Percentiles rank a stretch among this genome's conserved stretches.
These are phyloP conservation scores for Hyaloperonospora arabidopsidis DNA, from an alignment of 352 stramenopile genomes.

Conservation along the genomic window DNA sequence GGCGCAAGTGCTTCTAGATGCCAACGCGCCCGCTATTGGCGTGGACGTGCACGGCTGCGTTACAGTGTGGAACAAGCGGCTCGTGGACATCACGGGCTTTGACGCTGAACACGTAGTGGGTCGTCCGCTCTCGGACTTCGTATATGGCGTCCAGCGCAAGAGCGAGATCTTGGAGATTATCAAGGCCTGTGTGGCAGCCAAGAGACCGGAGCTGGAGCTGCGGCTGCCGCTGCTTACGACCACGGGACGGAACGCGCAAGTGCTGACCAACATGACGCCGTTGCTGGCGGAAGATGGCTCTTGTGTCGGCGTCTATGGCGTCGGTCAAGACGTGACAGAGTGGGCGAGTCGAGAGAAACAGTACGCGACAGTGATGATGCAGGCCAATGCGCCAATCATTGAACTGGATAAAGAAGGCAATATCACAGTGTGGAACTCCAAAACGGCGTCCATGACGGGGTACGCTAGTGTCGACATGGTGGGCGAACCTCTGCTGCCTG, in stretches of 20 bases:
- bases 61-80: conserved; percentile 62
- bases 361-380: conserved; percentile 57
- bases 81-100: conserved; percentile 38
- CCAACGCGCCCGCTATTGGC: conserved; percentile 43
- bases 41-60: conserved; percentile 36
- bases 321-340: conserved; percentile 51
- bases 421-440: conserved; percentile 65
- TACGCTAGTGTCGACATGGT: conserved; percentile 44
- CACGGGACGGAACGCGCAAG: conserved; percentile 19
- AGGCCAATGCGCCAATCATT: conserved; percentile 70
- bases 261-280: conserved; percentile 28
- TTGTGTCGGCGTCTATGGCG: conserved; percentile 33
- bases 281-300: conserved; percentile 10
- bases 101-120: conserved; percentile 24
- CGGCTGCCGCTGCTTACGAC: neutral
- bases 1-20: conserved; percentile 13
- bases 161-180: conserved; percentile 7
- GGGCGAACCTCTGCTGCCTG: conserved; percentile 33
- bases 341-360: conserved; percentile 38
- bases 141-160: conserved; percentile 13
- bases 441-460: conserved; percentile 53
- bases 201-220: neutral
- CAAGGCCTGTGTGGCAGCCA: neutral
- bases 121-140: conserved; percentile 31
- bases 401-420: conserved; percentile 58